Evolutionary conservation across 202 grass and related monocot genomes (phyloP), one percentile per base, ranked within the genome.

Genomic region (Dendrocalamus latiflorus): DNA sequence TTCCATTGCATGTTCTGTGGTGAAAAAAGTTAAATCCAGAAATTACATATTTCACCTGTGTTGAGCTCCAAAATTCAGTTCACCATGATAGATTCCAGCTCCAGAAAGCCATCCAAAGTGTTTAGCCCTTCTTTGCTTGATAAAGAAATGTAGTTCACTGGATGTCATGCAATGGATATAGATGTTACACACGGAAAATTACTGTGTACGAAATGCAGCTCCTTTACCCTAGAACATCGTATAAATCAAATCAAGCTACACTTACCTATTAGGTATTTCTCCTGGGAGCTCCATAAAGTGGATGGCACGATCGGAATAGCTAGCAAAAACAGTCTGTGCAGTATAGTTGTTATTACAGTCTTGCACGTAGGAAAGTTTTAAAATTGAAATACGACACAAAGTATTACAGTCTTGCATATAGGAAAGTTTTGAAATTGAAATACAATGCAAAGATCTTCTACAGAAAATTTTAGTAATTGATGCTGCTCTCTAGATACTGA

Each of bases 61-160:
- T 59, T 93, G 93, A 21, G 86, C 95, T 66, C 95, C 92, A 87
- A 98, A 98, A 86, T 98, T 93, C 38, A 98, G 85, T 87, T 98
- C 95, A 59, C 95, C 95, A 0, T 95, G 75, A 85, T 98, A 98
- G 81, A 98, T 95, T 88, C 95, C 95, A 73, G 95, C 84, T 53
- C 95, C 95, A 78, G 95, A 98, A 62, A 98, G 95, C 95, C 95
- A 98, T 74, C 90, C 95, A 84, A 98, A 98, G 59, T 98, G 95
- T 74, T 93, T 91, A 76, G 95, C 91, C 74, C 93, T 98, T 89
- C 95, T 94, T 90, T 95, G 91, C 65, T 95, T 94, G 53, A 98
- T 95, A 77, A 93, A 98, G 81, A 95, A 98, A 58, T 98, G 91
- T 74, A 98, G 48, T 80, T 98, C 95, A 87, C 95, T 98, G 91